Conservation (phyloP, 139 green algal genomes). For the Tetradesmus lagerheimii region DNA sequence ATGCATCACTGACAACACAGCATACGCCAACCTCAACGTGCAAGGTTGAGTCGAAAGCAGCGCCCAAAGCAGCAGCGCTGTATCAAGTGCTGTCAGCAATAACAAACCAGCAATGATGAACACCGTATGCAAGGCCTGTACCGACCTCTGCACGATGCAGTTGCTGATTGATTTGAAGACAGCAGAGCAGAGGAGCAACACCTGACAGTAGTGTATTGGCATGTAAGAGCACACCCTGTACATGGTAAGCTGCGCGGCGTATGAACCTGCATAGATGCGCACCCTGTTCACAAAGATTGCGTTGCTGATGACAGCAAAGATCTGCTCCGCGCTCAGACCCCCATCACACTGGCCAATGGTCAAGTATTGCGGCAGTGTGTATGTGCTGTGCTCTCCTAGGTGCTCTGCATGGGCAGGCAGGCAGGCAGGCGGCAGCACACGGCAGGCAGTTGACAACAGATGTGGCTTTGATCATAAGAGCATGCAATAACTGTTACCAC, state of each 20-base stretch:
- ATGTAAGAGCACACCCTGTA: no score
- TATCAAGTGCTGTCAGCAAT: no score
- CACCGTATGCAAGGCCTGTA: no score
- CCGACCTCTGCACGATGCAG: no score
- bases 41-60: no score
- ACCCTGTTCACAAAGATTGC: slow-evolving; percentile 29
- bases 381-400: slow-evolving; percentile 52
- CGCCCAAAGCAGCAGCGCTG: no score
- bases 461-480: neutral
- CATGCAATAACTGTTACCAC: neutral
- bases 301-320: slow-evolving; percentile 20
- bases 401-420: slow-evolving; percentile 56
- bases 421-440: neutral
- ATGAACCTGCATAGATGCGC: neutral
- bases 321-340: slow-evolving; percentile 49
- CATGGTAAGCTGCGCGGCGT: neutral
- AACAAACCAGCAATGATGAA: no score
- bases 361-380: slow-evolving; percentile 67
- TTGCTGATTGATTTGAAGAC: no score
- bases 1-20: neutral
- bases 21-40: no score
- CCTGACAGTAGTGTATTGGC: no score
- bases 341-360: slow-evolving; percentile 64
- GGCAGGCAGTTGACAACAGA: neutral
- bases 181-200: no score